Base-by-base conservation (phyloP, 768 basidiomycete species). In the Cystobasidium onofrii region DNA sequence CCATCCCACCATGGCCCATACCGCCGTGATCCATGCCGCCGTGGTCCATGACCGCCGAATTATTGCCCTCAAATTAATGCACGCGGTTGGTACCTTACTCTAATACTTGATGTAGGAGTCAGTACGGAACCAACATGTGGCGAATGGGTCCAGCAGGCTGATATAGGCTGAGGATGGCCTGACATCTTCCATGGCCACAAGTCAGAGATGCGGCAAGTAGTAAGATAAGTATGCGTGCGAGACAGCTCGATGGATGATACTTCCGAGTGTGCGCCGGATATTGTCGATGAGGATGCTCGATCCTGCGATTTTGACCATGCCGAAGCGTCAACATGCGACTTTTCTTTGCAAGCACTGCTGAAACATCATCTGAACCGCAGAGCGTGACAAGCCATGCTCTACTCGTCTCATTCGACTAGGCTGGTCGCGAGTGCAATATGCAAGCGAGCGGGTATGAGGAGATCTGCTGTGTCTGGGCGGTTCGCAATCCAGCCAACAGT, bases 21-120 rank as follows among this genome's bases (percentile, higher is more conserved):
- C 44, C 46, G 3, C 69, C 69, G 69, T 60, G 69, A 33, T 72
- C 29, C 69, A 72, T 72, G 69, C 3, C 29, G 41, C n/a, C n/a
- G n/a, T n/a, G n/a, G n/a, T n/a, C n/a, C n/a, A n/a, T n/a, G n/a
- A n/a, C n/a, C n/a, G n/a, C n/a, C n/a, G n/a, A n/a, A n/a, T n/a
- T n/a, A n/a, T n/a, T n/a, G n/a, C n/a, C n/a, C n/a, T n/a, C n/a
- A n/a, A n/a, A n/a, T n/a, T n/a, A n/a, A n/a, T n/a, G n/a, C n/a
- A n/a, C n/a, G n/a, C n/a, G n/a, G n/a, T n/a, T n/a, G n/a, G n/a
- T n/a, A n/a, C n/a, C n/a, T n/a, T n/a, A n/a, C n/a, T n/a, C n/a
- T n/a, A n/a, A n/a, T n/a, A n/a, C n/a, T n/a, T n/a, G n/a, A n/a
- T n/a, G n/a, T 7, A 13, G 12, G 6, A 29, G 31, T 60, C 57